phyloP scores from a whole-genome alignment of 2,329 filamentous ascomycete genomes.

The Paecilomyces fulvus region DNA sequence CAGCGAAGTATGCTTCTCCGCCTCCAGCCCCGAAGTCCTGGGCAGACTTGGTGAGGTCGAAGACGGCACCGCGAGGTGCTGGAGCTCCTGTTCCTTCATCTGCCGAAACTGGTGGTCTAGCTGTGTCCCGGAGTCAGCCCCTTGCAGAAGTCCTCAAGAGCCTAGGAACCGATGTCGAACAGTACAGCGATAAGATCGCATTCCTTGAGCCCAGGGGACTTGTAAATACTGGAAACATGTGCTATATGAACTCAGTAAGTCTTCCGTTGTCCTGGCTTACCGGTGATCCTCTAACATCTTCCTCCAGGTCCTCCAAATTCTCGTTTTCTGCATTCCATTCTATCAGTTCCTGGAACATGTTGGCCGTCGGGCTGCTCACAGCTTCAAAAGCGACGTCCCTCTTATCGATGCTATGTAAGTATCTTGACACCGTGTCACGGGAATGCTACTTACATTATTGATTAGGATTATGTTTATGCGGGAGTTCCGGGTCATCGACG shows the following conservation, averaged over 20 bases:
- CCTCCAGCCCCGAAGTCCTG: slow-evolving; percentile 53
- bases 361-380: slow-evolving; percentile 72
- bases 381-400: slow-evolving; percentile 91
- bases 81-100: slow-evolving; percentile 19
- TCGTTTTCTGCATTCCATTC: slow-evolving; percentile 89
- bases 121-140: slow-evolving; percentile 48
- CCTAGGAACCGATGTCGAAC: slow-evolving; percentile 58
- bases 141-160: slow-evolving; percentile 68
- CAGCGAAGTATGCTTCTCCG: slow-evolving; percentile 31
- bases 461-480: slow-evolving; percentile 86
- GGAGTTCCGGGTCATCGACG: slow-evolving; percentile 80
- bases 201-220: slow-evolving; percentile 90
- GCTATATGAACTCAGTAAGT: slow-evolving; percentile 98
- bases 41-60: slow-evolving; percentile 58
- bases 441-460: slow-evolving; percentile 7
- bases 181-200: slow-evolving; percentile 53
- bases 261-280: background rate
- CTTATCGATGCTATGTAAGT: slow-evolving; percentile 86
- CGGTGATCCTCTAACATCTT: slow-evolving; percentile 22
- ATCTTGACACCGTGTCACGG: background rate
- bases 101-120: slow-evolving; percentile 30
- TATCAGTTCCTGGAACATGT: slow-evolving; percentile 88
- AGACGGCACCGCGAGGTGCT: slow-evolving; percentile 27
- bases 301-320: slow-evolving; percentile 77
- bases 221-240: slow-evolving; percentile 97